These are phyloP conservation scores for Lentinula detonsa DNA, from an alignment of 768 basidiomycete species.

Conservation along the genomic window DNA sequence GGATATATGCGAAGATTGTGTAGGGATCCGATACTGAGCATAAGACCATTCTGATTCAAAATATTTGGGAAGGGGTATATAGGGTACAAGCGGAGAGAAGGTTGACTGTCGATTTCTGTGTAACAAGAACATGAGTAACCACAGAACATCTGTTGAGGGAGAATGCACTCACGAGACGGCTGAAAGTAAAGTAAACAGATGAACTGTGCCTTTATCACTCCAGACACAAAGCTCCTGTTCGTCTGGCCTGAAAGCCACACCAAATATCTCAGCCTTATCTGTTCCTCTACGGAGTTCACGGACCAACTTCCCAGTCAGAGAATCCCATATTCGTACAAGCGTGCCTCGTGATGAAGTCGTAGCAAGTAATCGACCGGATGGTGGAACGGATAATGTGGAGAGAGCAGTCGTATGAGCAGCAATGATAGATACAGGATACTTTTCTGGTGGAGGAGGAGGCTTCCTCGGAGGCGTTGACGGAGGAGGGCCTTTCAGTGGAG, in stretches of 20 bases:
- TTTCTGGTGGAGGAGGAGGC: slow-evolving; percentile 50
- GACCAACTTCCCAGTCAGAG: slow-evolving; percentile 62
- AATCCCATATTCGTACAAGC: slow-evolving; percentile 83
- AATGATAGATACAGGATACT: slow-evolving; percentile 73
- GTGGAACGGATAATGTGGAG: slow-evolving; percentile 69
- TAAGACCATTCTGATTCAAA: slow-evolving; percentile 97
- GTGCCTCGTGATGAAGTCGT: slow-evolving; percentile 84
- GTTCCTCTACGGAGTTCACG: slow-evolving; percentile 81
- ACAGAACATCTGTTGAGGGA: not conserved
- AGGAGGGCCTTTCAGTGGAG: slow-evolving; percentile 51
- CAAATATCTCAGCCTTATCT: slow-evolving; percentile 89
- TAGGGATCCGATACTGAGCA: slow-evolving; percentile 84
- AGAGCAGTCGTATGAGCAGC: slow-evolving; percentile 78
- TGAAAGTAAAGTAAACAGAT: slow-evolving; percentile 75
- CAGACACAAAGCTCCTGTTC: slow-evolving; percentile 85
- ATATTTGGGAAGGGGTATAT: slow-evolving; percentile 81
- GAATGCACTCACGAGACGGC: slow-evolving; percentile 53
- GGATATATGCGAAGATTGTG: slow-evolving; percentile 78
- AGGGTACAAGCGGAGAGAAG: slow-evolving; percentile 73
- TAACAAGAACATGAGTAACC: not conserved
- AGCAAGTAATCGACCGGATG: slow-evolving; percentile 74
- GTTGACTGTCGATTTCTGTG: slow-evolving; percentile 79
- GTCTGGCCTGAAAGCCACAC: slow-evolving; percentile 81
- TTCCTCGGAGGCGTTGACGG: slow-evolving; percentile 44
- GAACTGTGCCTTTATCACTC: slow-evolving; percentile 95